Conservation (phyloP, 2,329 filamentous ascomycete genomes). For the Sporothrix schenckii region DNA sequence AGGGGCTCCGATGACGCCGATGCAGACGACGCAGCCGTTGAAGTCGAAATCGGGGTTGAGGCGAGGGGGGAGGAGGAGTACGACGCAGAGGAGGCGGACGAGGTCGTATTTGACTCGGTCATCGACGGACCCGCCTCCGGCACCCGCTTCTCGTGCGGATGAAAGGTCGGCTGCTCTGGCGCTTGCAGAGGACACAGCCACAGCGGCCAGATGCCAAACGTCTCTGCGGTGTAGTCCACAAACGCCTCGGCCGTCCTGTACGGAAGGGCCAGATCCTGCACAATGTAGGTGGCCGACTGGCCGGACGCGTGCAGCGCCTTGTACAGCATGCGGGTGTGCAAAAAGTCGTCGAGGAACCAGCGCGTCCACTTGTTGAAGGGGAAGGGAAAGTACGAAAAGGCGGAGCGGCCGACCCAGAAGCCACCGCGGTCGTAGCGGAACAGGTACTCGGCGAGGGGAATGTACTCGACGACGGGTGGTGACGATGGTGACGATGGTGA, state of each 20-base stretch:
- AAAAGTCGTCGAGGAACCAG: constrained; percentile 71
- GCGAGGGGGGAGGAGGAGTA: not conserved
- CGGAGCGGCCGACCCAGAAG: constrained; percentile 71
- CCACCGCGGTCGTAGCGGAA: constrained; percentile 76
- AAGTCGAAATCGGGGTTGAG: not conserved
- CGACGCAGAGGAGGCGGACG: not conserved
- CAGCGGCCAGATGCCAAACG: constrained; percentile 61
- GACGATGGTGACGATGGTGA: too few species aligned
- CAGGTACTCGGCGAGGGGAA: constrained; percentile 72
- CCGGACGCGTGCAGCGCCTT: constrained; percentile 69
- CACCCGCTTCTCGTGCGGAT: constrained; percentile 50
- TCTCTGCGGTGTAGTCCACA: constrained; percentile 56
- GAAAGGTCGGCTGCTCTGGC: constrained; percentile 55
- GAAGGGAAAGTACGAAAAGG: constrained; percentile 67
- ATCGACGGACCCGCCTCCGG: not conserved
- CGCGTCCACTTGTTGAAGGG: constrained; percentile 68
- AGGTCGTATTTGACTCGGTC: not conserved
- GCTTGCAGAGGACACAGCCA: constrained; percentile 62
- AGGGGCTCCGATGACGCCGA: constrained; percentile 41
- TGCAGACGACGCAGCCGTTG: not conserved
- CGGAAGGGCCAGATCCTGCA: constrained; percentile 67
- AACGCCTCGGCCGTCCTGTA: constrained; percentile 57
- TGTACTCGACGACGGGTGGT: constrained; percentile 52
- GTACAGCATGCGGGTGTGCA: constrained; percentile 75
- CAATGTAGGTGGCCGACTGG: constrained; percentile 65